A percentile compares a stretch with the other conserved stretches of the same genome.
Conservation (phyloP, 2,329 filamentous ascomycete genomes). For the Beauveria scarabaeidicola region DNA sequence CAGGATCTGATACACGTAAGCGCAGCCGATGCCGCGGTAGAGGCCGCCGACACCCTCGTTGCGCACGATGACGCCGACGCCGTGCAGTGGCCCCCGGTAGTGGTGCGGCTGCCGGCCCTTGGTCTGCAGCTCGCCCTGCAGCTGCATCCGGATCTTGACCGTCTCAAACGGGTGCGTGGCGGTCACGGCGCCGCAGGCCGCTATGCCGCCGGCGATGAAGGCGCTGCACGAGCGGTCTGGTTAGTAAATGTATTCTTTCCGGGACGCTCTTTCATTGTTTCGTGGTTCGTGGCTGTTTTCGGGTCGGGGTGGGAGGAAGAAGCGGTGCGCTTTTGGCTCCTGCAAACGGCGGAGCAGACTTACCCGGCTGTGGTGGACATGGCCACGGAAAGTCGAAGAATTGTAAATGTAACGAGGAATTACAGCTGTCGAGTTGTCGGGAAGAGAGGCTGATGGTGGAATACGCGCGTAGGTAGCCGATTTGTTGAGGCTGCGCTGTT, state of each 20-base stretch:
- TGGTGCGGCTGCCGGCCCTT: conserved; percentile 78
- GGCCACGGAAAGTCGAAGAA: neutral
- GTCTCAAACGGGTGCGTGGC: conserved; percentile 98
- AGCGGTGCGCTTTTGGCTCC: neutral
- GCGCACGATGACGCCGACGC: conserved; percentile 77
- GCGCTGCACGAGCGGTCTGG: conserved; percentile 43
- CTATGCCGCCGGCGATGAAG: conserved; percentile 92
- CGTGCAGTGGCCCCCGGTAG: conserved; percentile 88
- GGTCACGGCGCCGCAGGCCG: conserved; percentile 93
- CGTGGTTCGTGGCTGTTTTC: neutral
- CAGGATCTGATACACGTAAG: conserved; percentile 92
- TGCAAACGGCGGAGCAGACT: neutral
- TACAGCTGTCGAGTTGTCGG: neutral
- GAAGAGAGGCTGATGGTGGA: neutral
- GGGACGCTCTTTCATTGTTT: too few species aligned
- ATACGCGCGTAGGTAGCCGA: neutral
- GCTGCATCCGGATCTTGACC: conserved; percentile 95
- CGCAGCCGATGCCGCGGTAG: conserved; percentile 81
- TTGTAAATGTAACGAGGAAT: neutral
- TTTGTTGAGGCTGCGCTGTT: conserved; percentile 2
- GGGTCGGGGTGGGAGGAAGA: neutral
- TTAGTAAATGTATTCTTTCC: neutral
- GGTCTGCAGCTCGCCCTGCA: conserved; percentile 89
- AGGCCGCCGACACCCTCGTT: conserved; percentile 84
- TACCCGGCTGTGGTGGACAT: conserved; percentile 11